Percentiles rank a stretch among this genome's conserved stretches.
These are phyloP conservation scores for Taphrina pruni DNA, from an alignment of 1,139 yeast genomes.

Conservation along the genomic window DNA sequence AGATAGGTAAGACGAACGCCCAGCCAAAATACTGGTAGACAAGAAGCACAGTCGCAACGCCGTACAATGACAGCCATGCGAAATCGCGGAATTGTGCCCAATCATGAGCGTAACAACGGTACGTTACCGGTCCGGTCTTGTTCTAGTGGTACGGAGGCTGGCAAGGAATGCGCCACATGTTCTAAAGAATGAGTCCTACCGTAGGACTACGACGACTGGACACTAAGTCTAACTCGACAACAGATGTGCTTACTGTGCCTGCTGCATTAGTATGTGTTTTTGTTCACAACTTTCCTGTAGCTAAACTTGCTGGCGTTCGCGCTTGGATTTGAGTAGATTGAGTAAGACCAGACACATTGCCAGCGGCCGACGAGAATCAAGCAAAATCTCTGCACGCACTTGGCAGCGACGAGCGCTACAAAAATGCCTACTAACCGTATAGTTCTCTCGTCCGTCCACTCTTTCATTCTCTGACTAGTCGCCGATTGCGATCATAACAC, in stretches of 20 bases:
- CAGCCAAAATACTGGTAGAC: neutral
- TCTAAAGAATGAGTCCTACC: conserved; percentile 8
- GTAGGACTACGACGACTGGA: neutral
- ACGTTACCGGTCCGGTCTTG: conserved; percentile 1
- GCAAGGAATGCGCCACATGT: conserved; percentile 30
- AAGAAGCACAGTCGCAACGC: too few species aligned
- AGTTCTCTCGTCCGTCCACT: conserved; percentile 35
- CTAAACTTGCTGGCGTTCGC: neutral
- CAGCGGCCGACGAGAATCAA: too few species aligned
- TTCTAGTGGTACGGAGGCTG: conserved; percentile 19
- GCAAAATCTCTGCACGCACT: too few species aligned
- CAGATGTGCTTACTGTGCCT: neutral
- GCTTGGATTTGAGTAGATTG: conserved; percentile 27
- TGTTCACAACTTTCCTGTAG: neutral
- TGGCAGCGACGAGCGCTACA: too few species aligned
- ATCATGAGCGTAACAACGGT: neutral
- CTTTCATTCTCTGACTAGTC: neutral
- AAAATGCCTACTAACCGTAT: neutral
- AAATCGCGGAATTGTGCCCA: neutral
- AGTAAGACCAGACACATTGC: conserved; percentile 1
- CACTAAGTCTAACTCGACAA: neutral
- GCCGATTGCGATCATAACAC: neutral
- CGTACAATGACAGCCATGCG: neutral
- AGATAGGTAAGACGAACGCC: neutral
- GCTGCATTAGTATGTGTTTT: neutral